Evolutionary conservation across 2,329 filamentous ascomycete genomes (phyloP), one percentile per base, ranked within the genome.

Genomic region (Hypoxylon sp.): DNA sequence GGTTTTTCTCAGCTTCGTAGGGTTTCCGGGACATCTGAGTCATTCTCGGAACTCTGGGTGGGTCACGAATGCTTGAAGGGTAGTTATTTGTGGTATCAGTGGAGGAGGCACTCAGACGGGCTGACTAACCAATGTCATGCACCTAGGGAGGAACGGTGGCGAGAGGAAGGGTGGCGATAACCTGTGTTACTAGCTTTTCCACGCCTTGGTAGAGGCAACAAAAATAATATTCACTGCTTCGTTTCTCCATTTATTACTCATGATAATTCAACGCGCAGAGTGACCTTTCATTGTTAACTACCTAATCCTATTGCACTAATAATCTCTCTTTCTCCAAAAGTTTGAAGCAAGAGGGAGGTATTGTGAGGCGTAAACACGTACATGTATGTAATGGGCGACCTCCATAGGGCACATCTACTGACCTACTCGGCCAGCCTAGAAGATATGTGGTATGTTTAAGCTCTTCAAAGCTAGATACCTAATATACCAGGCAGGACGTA

Each of bases 141-240:
- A 44, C n/a, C n/a, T 47, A 30, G 26, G 60, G 41, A 56, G 54
- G 50, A 48, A 37, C 50, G 47, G 22, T 58, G 39, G 49, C 24
- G 28, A 6, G 41, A 56, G 54, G 50, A 48, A 37, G 49, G 47
- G 22, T 58, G 39, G 49, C 24, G 28, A 6, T n/a, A 26, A 43
- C 20, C 49, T 55, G 34, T 58, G 19, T 22, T 48, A 41, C 48
- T 47, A 30, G 20, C 52, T 26, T 47, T 47, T 34, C 32, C 46
- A 46, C 39, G 47, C 41, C 50, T 64, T 56, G 47, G 17, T 44
- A 53, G 50, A 54, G 50, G 26, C 53, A 61, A 60, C n/a, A 8
- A 48, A 58, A 61, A 61, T 62, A 64, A 64, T 64, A 67, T 32
- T 54, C 34, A 53, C 49, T 49, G 57, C 60, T 64, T 64, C 64